Base-by-base conservation (phyloP, 1,284 basidiomycete species). In the Gymnopus androsaceus region DNA sequence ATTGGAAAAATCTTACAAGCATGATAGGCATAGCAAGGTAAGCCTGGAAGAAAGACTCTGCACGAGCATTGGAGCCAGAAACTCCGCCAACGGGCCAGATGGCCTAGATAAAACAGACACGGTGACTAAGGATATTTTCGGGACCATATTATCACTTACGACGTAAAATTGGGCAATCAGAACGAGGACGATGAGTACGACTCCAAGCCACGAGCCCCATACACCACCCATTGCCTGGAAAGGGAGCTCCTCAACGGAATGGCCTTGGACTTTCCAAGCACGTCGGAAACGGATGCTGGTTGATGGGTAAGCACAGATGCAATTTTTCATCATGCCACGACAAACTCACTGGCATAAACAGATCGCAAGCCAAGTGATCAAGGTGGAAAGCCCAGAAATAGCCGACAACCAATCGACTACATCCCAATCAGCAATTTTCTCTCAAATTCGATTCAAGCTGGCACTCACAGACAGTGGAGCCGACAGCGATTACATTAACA, bases 91-190 rank as follows among this genome's bases (percentile, higher is more conserved):
- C 36, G 11, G 50, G 54, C 15, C 45, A 59, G n/a, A 55, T 3
- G 23, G 57, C 57, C 57, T 58, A 21, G 17, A 41, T 11, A 15
- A 17, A 48, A 11, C 8, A 47, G 25, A 31, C 33, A 25, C 11
- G 36, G n/a, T 6, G 14, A 38, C 14, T 15, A n/a, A 37, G 11
- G 2, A 17, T 15, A 51, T 15, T 34, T 15, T 19, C 4, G 49
- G 17, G 37, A 17, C 31, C 4, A n/a, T 31, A 34, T 19, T 6
- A 7, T 30, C 4, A 58, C 57, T 47, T 52, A 56, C 75, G 34
- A 75, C 68, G 60, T 78, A 78, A 66, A 78, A 76, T 57, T 78
- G 75, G 7, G 74, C 75, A 47, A 78, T 72, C 34, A 77, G 60
- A 25, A 77, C 74, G 15, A 78, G 63, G 42, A 64, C 38, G 41